phyloP scores from a whole-genome alignment of 768 basidiomycete species.

The Holtermannia corniformis region DNA sequence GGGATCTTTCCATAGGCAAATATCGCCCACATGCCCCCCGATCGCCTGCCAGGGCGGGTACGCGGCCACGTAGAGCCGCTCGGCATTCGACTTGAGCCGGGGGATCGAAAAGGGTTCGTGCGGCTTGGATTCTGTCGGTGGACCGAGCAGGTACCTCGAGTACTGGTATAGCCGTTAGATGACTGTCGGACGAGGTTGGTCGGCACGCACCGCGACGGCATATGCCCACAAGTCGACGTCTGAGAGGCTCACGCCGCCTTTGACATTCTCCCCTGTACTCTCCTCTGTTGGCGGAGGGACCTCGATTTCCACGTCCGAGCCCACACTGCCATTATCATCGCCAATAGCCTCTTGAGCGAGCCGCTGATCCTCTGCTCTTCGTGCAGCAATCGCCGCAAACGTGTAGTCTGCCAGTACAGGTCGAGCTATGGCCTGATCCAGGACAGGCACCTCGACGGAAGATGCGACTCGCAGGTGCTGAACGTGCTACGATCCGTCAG shows the following conservation, averaged over 20 bases:
- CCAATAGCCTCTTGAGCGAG: not conserved
- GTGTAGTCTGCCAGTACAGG: not conserved
- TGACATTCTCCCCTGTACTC: not conserved
- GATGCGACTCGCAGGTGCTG: conserved; percentile 5
- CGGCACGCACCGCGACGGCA: conserved; percentile 3
- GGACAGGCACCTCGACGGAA: too few relatives aligned
- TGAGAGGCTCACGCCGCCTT: not conserved
- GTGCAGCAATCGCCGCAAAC: not conserved
- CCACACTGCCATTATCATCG: not conserved
- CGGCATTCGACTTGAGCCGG: conserved; percentile 10
- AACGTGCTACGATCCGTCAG: conserved; percentile 1
- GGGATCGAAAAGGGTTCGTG: conserved; percentile 15
- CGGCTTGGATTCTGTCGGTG: conserved; percentile 1
- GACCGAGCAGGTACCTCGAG: conserved; percentile 4
- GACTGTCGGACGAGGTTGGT: too few relatives aligned
- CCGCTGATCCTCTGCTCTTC: not conserved
- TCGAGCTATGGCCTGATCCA: too few relatives aligned
- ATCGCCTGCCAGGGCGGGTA: conserved; percentile 10
- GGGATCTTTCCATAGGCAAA: conserved; percentile 11
- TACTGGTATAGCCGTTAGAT: not conserved
- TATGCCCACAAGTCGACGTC: conserved; percentile 6
- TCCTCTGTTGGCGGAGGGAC: too few relatives aligned
- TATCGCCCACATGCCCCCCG: conserved; percentile 1
- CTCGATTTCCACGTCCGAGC: too few relatives aligned
- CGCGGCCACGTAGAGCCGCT: conserved; percentile 13